phyloP scores from a whole-genome alignment of 257 asterid species.

The Euphrasia confusa region DNA sequence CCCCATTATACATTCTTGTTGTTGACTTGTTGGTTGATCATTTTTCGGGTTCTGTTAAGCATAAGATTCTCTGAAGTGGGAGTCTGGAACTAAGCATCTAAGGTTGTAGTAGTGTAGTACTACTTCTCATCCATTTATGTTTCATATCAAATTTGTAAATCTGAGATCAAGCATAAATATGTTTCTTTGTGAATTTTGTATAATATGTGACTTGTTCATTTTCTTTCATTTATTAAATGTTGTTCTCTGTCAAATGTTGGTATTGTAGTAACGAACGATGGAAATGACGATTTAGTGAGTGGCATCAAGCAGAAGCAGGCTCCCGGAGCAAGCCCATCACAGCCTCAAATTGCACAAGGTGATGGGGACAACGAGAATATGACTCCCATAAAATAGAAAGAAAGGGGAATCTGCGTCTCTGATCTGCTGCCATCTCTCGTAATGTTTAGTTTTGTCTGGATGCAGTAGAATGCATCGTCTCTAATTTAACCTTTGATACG shows the following conservation, averaged over 20 bases:
- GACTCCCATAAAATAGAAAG: conserved; percentile 79
- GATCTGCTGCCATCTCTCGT: conserved; percentile 6
- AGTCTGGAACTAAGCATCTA: conserved; percentile 89
- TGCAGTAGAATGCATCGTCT: conserved; percentile 17
- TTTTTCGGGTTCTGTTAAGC: conserved; percentile 29
- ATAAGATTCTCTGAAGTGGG: conserved; percentile 83
- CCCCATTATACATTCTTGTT: conserved; percentile 9
- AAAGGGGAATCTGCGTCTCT: conserved; percentile 20
- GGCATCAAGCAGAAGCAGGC: conserved; percentile 86
- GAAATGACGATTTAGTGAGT: no score
- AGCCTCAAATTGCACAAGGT: conserved; percentile 69
- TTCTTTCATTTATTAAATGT: no score
- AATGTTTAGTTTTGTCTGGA: conserved; percentile 7
- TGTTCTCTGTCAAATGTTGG: no score
- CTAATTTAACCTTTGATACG: not conserved
- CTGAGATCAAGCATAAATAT: no score
- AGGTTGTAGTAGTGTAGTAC: no score
- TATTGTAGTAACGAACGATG: no score
- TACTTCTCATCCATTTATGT: no score
- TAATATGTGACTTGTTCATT: no score
- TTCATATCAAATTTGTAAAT: no score
- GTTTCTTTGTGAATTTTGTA: no score
- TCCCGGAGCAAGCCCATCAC: conserved; percentile 64
- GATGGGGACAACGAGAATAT: conserved; percentile 84
- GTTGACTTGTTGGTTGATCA: conserved; percentile 21